A percentile compares a stretch with the other conserved stretches of the same genome.
Evolutionary conservation across 768 basidiomycete genomes (phyloP).

Genomic region (Astraeus odoratus): DNA sequence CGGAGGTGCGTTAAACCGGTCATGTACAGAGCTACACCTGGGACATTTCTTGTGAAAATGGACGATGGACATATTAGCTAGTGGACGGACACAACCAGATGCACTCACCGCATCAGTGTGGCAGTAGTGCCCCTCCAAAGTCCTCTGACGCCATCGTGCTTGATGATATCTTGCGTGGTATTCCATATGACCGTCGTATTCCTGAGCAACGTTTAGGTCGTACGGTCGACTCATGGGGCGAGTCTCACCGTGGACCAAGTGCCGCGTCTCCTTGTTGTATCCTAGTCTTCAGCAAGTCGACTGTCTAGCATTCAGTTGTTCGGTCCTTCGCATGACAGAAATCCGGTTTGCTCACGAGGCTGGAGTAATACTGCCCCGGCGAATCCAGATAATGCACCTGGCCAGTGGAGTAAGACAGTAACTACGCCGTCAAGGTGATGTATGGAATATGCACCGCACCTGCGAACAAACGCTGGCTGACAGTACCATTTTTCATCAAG

Average conservation of each 20-base stretch:
- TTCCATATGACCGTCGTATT: constrained; percentile 38
- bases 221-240: background rate
- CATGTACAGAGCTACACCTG: constrained; percentile 91
- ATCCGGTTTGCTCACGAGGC: constrained; percentile 46
- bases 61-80: constrained; percentile 2
- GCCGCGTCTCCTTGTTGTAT: constrained; percentile 72
- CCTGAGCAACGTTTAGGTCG: constrained; percentile 11
- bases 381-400: constrained; percentile 76
- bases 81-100: background rate
- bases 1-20: constrained; percentile 79
- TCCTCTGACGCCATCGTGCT: constrained; percentile 56
- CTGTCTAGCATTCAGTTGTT: constrained; percentile 30
- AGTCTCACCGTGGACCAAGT: constrained; percentile 32
- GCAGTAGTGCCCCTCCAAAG: constrained; percentile 88
- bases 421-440: background rate
- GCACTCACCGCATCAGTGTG: constrained; percentile 59
- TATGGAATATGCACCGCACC: constrained; percentile 6
- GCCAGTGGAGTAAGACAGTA: background rate
- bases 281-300: constrained; percentile 90
- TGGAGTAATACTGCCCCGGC: constrained; percentile 70
- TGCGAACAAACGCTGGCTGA: constrained; percentile 24
- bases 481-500: constrained; percentile 20
- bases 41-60: constrained; percentile 63
- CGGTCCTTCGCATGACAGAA: background rate
- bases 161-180: constrained; percentile 52